Evolutionary conservation across 2,329 filamentous ascomycete species (phyloP), one percentile per base, ranked within the genome.

Genomic region (Paraphoma chrysanthemicola): DNA sequence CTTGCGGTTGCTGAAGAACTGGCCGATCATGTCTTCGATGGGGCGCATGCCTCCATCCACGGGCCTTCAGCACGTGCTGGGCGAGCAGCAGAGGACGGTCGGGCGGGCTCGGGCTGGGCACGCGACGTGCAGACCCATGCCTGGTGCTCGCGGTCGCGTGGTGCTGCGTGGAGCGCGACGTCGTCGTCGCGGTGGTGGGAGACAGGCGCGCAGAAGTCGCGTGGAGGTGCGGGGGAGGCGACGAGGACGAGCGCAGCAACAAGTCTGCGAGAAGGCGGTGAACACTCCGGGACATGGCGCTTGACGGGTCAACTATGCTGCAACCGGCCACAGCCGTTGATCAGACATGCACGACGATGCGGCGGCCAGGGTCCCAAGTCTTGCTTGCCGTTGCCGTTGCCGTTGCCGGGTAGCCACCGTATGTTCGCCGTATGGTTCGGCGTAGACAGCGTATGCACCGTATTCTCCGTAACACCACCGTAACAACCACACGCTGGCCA

Each of bases 1-100:
- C 53, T 75, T 74, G 54, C 74, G 75, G 57, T 70, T 70, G 59
- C 71, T 70, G 59, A 78, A 75, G 65, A 78, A 75, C 60, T 77
- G 74, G 66, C 75, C 74, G 66, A 78, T 71, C 76, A 78, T 78
- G 63, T 65, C 62, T 67, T 63, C 62, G 64, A 70, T 45, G 51
- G 57, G 66, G 62, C 57, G 55, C 56, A 60, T 62, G 41, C 56
- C 57, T 46, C 59, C 59, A 63, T 63, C 50, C 31, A 44, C 30
- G 31, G 31, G 28, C 49, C 45, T 45, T 59, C 48, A 66, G 63
- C 51, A 69, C 61, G 45, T 48, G 53, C 56, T 55, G 58, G 57
- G 55, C 47, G 56, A 50, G 60, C 54, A 54, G 64, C 56, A 63
- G 59, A 54, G 41, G 59, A 51, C 54, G 51, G 56, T 51, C 48